Percentiles rank a stretch among this genome's conserved stretches.
These are phyloP conservation scores for Pythium vanterpoolii DNA, from an alignment of 352 stramenopile species.

Conservation along the genomic window DNA sequence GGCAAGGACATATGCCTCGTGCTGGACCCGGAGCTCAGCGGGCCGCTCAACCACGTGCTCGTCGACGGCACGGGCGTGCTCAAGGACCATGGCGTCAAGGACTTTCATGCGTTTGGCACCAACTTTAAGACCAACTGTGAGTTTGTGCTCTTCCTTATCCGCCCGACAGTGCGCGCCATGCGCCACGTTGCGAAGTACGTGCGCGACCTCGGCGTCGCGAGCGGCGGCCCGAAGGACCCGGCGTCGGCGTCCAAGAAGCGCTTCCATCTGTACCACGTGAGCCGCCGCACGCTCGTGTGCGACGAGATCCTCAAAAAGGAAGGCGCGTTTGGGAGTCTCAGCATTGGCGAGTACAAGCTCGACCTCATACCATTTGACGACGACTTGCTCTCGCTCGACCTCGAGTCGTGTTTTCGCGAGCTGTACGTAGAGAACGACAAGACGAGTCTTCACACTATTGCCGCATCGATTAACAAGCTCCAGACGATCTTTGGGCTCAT, in stretches of 20 bases:
- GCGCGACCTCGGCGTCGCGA: conserved; percentile 38
- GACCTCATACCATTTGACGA: conserved; percentile 96
- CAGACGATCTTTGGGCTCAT: conserved; percentile 93
- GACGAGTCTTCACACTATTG: conserved; percentile 83
- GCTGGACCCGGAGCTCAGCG: conserved; percentile 78
- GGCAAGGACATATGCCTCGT: conserved; percentile 89
- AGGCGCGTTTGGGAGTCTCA: conserved; percentile 81
- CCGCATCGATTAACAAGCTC: conserved; percentile 90
- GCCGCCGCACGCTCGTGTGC: conserved; percentile 87
- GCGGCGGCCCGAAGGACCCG: conserved; percentile 21
- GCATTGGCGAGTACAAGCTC: conserved; percentile 89
- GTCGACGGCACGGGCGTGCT: conserved; percentile 82
- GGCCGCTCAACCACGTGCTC: conserved; percentile 82
- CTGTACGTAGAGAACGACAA: conserved; percentile 90
- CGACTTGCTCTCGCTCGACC: conserved; percentile 93
- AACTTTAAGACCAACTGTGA: conserved; percentile 81
- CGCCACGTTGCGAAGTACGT: conserved; percentile 81
- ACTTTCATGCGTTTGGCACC: conserved; percentile 82
- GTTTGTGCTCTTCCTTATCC: conserved; percentile 88
- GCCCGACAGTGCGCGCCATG: conserved; percentile 69
- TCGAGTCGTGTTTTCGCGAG: conserved; percentile 83
- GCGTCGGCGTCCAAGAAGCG: conserved; percentile 52
- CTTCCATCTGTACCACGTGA: conserved; percentile 89
- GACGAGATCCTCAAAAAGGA: conserved; percentile 91
- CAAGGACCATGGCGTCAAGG: conserved; percentile 83